Evolutionary conservation across 768 basidiomycete species (phyloP), one percentile per base, ranked within the genome.

Genomic region (Mycena olivaceomarginata): DNA sequence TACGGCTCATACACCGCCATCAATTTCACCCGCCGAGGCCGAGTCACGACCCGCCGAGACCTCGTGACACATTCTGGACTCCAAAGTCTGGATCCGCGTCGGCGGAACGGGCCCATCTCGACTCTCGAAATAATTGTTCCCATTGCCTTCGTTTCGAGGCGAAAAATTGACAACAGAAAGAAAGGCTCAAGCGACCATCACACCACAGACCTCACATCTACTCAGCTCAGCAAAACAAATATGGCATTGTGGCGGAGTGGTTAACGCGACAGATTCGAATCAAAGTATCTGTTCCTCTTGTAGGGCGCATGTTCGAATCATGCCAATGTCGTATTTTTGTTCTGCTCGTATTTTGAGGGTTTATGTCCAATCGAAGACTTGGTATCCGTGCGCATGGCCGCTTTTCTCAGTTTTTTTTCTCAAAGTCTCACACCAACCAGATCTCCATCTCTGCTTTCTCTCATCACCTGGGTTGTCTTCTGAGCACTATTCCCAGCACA

Each of bases 241-340:
- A 66, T 37, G 67, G 71, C 70, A 62, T 45, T 74, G 41, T 65
- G 75, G 70, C 67, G 60, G 65, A 72, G 64, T 63, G 65, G 70
- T 63, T 71, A 68, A 68, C 59, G 67, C 75, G 75, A 67, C 70
- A 73, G 72, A 73, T 73, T 73, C 72, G 72, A 73, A 73, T 73
- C 20, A 8, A 41, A 10, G n/a, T 40, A 72, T 73, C 72, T 73
- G 72, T 73, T 73, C 72, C 72, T 20, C 41, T 73, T 67, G 22
- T 39, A 20, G 72, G 72, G 72, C 72, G 65, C 72, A 73, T 67
- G 72, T 73, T 73, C 65, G 65, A 73, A 67, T 73, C 72, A 67
- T 73, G 72, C 72, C 65, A 67, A 53, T 67, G 72, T 73, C 72
- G 72, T 15, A 13, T 20, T 62, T 70, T 31, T 31, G 31, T 31